Evolutionary conservation across 345 rosid genomes (phyloP).

Genomic region (Aquilaria malaccensis): DNA sequence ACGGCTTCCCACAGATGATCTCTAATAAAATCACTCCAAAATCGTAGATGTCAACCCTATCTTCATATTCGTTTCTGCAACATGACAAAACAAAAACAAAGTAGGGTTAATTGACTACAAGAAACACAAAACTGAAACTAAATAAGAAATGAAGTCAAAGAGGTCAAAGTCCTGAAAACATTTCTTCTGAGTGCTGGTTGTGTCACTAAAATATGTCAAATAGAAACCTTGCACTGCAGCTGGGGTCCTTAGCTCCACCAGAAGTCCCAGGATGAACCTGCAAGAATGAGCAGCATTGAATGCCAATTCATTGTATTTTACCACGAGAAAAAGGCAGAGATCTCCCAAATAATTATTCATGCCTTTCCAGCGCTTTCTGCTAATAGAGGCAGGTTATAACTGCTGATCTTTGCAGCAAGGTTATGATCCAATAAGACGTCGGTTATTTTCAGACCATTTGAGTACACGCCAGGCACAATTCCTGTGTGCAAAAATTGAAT

Average conservation of each 20-base stretch:
- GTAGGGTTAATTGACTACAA: no score
- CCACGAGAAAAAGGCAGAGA: constrained; percentile 3
- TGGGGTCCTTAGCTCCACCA: constrained; percentile 33
- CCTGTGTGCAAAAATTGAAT: constrained; percentile 90
- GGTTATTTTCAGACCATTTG: constrained; percentile 72
- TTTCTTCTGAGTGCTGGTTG: background rate
- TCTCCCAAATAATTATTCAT: background rate
- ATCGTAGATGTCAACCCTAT: constrained; percentile 60
- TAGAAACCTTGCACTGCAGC: constrained; percentile 36
- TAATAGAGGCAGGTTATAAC: constrained; percentile 75
- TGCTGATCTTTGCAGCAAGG: constrained; percentile 70
- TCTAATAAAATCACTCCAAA: constrained; percentile 87
- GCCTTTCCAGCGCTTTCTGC: constrained; percentile 65
- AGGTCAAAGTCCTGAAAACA: background rate
- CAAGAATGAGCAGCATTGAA: constrained; percentile 7
- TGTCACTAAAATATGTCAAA: background rate
- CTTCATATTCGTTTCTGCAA: constrained; percentile 39
- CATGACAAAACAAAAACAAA: constrained; percentile 5
- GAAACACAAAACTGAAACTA: background rate
- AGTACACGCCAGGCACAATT: constrained; percentile 72
- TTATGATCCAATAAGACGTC: constrained; percentile 84
- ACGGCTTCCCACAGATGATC: constrained; percentile 62
- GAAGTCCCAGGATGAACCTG: constrained; percentile 54
- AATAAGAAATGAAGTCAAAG: background rate
- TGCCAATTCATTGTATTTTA: background rate